Base-by-base conservation (phyloP, 768 basidiomycete species). In the Suillus fuscotomentosus region DNA sequence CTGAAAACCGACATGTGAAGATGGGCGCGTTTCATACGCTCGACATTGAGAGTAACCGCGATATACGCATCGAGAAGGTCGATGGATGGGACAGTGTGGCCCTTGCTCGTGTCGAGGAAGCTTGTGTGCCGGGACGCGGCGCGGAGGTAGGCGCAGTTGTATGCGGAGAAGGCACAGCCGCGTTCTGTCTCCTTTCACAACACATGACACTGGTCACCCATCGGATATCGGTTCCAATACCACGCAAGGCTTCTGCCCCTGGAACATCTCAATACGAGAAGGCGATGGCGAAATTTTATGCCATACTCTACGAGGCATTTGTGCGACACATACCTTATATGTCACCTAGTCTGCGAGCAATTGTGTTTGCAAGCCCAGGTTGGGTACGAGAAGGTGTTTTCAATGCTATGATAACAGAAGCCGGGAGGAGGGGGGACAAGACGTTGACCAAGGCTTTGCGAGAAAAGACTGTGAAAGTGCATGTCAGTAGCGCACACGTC, bases 121-220 rank as follows among this genome's bases (percentile, higher is more conserved):
- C 95, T 24, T 95, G 94, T 62, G 81, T 92, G 45, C 95, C 95
- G n/a, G 97, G 97, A 31, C 82, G 91, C 69, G 97, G 97, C 0
- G 97, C 97, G 5, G 97, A 99, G 71, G 90, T 99, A 5, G 97
- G 93, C 15, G 97, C 97, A 0, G 84, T 99, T 27, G 94, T 99
- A 5, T 94, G 93, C 68, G 97, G 97, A 41, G 97, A 99, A 81
- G 97, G 97, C 22, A 89, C 87, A 2, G 97, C 97, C 1, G 90
- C 94, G 11, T 92, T 99, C 74, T 99, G 97, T 76, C 78, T 99
- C 38, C 82, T 99, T 15, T 98, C 96, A 2, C 90, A 99, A 70
- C 96, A 99, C 76, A 96, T 99, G 90, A 99, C 97, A 2, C 82
- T 96, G 36, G 89, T 99, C 41, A 81, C 94, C 5, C 94, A 98